Base-by-base conservation (phyloP, 2,329 filamentous ascomycete genomes). In the Fusarium sp. region DNA sequence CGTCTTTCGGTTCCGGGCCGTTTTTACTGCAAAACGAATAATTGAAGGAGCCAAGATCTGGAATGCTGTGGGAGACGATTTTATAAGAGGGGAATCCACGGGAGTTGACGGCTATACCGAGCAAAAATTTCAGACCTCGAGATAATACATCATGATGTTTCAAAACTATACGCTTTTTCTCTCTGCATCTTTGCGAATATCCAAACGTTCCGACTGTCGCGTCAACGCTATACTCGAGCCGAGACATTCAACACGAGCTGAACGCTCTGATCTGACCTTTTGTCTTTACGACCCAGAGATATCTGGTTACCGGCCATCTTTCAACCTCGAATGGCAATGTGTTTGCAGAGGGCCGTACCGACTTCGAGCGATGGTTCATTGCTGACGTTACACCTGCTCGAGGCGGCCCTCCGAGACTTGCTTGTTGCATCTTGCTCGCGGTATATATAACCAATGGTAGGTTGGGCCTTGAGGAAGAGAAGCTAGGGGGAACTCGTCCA, bases 61-160 rank as follows among this genome's bases (percentile, higher is more conserved):
- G 64, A 63, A 68, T 66, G 63, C 58, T 65, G 70, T 51, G 58
- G 63, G 55, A 58, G 62, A 45, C 58, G 59, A 61, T 69, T 63
- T 67, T 68, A 63, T 74, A 58, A 64, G 67, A 58, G 49, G 69
- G 61, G 57, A 57, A 63, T 65, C 51, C 57, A 67, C 59, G 65
- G 72, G 72, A 71, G 71, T 76, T 76, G 66, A 74, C 63, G 75
- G 75, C 67, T 73, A 75, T 75, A 77, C 74, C 73, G 74, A 73
- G 72, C 71, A 70, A 73, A 70, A 72, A 70, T 62, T 72, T 74
- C 73, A 77, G 74, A 73, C 71, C 70, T 74, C 71, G 67, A 77
- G 71, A 76, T 79, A 79, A 79, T 79, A 78, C 72, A 78, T 69
- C 71, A 76, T 74, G 71, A 78, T 78, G 76, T 76, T 74, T 69